Evolutionary conservation across 2,329 filamentous ascomycete genomes (phyloP).

Genomic region (Penicillium vulpinum): DNA sequence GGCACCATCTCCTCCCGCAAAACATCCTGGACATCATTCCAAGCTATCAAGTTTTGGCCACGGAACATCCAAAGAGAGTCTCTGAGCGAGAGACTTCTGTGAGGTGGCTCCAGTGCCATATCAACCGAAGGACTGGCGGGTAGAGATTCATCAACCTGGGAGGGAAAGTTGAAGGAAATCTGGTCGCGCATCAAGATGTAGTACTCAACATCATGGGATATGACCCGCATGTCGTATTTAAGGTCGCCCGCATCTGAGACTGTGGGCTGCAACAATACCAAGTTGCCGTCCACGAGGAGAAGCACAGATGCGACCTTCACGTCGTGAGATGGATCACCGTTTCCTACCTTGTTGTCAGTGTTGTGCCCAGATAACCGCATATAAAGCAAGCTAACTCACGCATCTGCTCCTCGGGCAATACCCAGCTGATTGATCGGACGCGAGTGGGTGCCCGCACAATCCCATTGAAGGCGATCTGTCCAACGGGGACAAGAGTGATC

Average conservation of each 20-base stretch:
- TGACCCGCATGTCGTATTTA: conserved; percentile 97
- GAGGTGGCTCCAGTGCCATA: conserved; percentile 46
- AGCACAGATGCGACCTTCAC: conserved; percentile 90
- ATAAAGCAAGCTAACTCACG: conserved; percentile 47
- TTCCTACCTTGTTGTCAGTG: conserved; percentile 47
- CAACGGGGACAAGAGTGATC: conserved; percentile 84
- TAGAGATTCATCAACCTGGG: conserved; percentile 48
- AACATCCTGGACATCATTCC: conserved; percentile 85
- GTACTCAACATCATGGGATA: conserved; percentile 94
- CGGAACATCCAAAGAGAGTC: conserved; percentile 97
- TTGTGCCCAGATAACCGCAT: neutral
- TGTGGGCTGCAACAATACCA: conserved; percentile 87
- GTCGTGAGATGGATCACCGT: conserved; percentile 93
- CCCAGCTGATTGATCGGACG: conserved; percentile 92
- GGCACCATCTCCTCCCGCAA: conserved; percentile 74
- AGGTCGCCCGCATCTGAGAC: conserved; percentile 77
- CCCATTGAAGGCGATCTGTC: conserved; percentile 95
- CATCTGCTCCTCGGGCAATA: conserved; percentile 86
- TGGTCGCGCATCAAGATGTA: conserved; percentile 92
- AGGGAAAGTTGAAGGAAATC: conserved; percentile 51
- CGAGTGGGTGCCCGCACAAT: conserved; percentile 91
- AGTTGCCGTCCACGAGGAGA: conserved; percentile 95
- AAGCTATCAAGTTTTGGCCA: conserved; percentile 78
- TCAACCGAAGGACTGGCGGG: conserved; percentile 53
- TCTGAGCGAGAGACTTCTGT: conserved; percentile 60